These are phyloP conservation scores for Lavandula angustifolia DNA, from an alignment of 257 asterid genomes.

Conservation along the genomic window DNA sequence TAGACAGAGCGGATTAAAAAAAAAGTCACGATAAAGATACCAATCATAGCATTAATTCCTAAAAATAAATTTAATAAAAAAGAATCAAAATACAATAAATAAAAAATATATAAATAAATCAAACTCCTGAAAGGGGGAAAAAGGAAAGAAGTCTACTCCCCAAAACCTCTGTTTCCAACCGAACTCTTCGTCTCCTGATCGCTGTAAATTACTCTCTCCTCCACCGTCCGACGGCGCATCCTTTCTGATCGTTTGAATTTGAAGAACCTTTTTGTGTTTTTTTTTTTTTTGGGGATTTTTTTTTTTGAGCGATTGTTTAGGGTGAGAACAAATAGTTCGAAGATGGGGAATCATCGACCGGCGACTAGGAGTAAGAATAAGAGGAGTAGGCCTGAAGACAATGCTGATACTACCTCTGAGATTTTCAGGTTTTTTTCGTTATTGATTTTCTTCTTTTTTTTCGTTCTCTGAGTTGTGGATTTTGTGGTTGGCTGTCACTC, in stretches of 20 bases:
- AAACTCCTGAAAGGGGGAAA: constrained; percentile 18
- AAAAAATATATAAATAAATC: not conserved
- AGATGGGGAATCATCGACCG: constrained; percentile 83
- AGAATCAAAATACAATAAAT: not conserved
- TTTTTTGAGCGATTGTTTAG: constrained; percentile 25
- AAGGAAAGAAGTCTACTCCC: constrained; percentile 15
- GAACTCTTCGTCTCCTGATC: constrained; percentile 30
- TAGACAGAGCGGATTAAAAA: no score
- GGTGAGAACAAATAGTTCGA: constrained; percentile 27
- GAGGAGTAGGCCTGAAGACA: constrained; percentile 71
- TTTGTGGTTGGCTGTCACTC: constrained; percentile 2
- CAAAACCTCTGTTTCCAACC: constrained; percentile 31
- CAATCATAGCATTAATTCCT: no score
- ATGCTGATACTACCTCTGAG: constrained; percentile 61
- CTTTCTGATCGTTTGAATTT: constrained; percentile 30
- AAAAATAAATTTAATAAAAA: not conserved
- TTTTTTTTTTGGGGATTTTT: constrained; percentile 8
- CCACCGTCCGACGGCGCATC: constrained; percentile 12
- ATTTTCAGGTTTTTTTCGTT: constrained; percentile 51
- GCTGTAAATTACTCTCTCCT: constrained; percentile 22
- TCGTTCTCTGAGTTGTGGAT: not conserved
- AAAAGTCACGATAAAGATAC: no score
- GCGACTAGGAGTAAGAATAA: constrained; percentile 85
- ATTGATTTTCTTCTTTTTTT: not conserved
- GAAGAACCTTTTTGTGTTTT: not conserved